phyloP scores from a whole-genome alignment of 805 yeast genomes.

The Metschnikowia koreensis region DNA sequence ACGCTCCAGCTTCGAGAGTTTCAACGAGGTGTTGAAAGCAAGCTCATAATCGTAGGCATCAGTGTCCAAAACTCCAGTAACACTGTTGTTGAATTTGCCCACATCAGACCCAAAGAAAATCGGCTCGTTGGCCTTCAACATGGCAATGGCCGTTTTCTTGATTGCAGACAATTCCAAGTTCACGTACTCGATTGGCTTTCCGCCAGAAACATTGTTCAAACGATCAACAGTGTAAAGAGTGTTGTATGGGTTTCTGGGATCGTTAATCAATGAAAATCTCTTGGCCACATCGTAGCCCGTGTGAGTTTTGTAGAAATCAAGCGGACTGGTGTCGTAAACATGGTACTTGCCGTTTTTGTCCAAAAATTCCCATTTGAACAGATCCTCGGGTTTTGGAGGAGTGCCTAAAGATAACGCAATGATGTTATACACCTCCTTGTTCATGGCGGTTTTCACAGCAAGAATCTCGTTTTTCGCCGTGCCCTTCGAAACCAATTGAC shows the following conservation, averaged over 20 bases:
- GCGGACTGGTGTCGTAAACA: constrained; percentile 59
- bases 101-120: constrained; percentile 89
- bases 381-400: constrained; percentile 72
- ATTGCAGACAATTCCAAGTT: constrained; percentile 61
- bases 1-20: constrained; percentile 61
- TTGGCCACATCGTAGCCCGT: constrained; percentile 51
- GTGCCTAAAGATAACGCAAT: constrained; percentile 69
- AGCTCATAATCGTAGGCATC: constrained; percentile 65
- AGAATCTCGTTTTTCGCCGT: constrained; percentile 39
- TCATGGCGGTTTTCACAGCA: constrained; percentile 40
- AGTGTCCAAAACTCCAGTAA: constrained; percentile 70
- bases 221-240: constrained; percentile 67
- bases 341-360: constrained; percentile 66
- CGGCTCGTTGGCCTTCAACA: constrained; percentile 71
- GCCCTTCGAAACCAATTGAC: constrained; percentile 47
- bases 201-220: constrained; percentile 70
- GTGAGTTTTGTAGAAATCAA: constrained; percentile 56
- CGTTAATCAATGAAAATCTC: constrained; percentile 70
- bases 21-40: constrained; percentile 51
- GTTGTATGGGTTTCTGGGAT: constrained; percentile 73
- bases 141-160: constrained; percentile 60
- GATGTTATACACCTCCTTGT: constrained; percentile 62
- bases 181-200: constrained; percentile 68
- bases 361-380: constrained; percentile 69
- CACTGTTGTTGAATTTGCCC: constrained; percentile 67